These are phyloP conservation scores for Paramecium primaurelia DNA, from an alignment of 73 alveolate genomes.

Conservation along the genomic window DNA sequence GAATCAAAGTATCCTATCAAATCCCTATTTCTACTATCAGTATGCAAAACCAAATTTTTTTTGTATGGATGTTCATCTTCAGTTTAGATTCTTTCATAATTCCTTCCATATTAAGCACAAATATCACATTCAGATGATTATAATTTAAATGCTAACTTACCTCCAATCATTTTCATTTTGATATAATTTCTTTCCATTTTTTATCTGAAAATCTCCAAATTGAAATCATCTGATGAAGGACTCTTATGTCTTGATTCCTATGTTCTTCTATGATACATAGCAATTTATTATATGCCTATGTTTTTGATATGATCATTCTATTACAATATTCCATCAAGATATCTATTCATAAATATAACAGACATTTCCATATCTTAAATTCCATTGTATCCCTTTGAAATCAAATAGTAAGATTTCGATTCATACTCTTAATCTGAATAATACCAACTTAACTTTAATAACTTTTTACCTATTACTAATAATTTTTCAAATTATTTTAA, in stretches of 20 bases:
- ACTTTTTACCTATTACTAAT: not conserved
- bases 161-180: slow-evolving; percentile 17
- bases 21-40: not conserved
- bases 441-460: slow-evolving; percentile 39
- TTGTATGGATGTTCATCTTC: slow-evolving; percentile 7
- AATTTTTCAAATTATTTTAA: not conserved
- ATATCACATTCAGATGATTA: not conserved
- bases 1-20: not conserved
- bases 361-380: not conserved
- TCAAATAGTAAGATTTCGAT: not conserved
- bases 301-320: not conserved
- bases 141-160: not conserved
- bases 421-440: not conserved
- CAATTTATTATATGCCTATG: not conserved
- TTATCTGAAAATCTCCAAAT: not conserved
- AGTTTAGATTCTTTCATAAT: not conserved
- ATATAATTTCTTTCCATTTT: not conserved
- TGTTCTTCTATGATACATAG: not conserved
- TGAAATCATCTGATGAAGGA: slow-evolving; percentile 24
- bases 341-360: not conserved
- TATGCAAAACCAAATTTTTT: not conserved
- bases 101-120: not conserved
- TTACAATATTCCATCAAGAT: not conserved
- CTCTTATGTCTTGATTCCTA: not conserved
- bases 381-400: not conserved